Evolutionary conservation across 371 early-diverging fungal species (phyloP).

Genomic region (Mycotypha africana): DNA sequence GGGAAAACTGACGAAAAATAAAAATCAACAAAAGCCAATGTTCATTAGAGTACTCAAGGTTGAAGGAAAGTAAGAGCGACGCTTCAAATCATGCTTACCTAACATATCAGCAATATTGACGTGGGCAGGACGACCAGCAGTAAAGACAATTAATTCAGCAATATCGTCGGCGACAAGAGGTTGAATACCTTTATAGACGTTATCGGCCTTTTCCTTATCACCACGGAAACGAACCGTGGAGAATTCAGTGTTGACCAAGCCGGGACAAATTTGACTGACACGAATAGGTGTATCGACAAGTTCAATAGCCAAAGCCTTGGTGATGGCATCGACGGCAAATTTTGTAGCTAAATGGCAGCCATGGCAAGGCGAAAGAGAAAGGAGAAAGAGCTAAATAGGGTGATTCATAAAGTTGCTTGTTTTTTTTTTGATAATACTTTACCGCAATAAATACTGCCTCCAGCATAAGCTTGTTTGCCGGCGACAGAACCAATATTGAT

Average conservation of each 20-base stretch:
- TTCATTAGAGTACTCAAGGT: background rate
- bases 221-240: constrained; percentile 81
- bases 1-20: constrained; percentile 55
- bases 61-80: background rate
- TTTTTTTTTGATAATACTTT: too few species aligned
- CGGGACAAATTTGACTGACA: constrained; percentile 71
- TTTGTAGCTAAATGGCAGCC: constrained; percentile 63
- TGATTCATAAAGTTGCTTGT: too few species aligned
- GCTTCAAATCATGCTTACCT: constrained; percentile 13
- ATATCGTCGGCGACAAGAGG: constrained; percentile 69
- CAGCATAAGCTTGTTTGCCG: constrained; percentile 66
- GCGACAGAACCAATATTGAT: constrained; percentile 88
- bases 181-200: constrained; percentile 73
- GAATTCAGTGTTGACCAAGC: constrained; percentile 92
- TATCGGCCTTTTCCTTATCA: constrained; percentile 73
- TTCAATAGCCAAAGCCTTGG: constrained; percentile 74
- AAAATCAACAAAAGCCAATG: background rate
- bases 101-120: constrained; percentile 80
- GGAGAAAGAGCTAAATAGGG: too few species aligned
- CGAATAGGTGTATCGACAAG: constrained; percentile 73
- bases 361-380: background rate
- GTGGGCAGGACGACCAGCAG: constrained; percentile 75
- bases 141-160: constrained; percentile 81
- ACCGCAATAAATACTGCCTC: constrained; percentile 84
- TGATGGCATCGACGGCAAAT: constrained; percentile 84